Conservation (phyloP, 371 early-diverging fungal genomes). For the Syncephalastrum monosporum region DNA sequence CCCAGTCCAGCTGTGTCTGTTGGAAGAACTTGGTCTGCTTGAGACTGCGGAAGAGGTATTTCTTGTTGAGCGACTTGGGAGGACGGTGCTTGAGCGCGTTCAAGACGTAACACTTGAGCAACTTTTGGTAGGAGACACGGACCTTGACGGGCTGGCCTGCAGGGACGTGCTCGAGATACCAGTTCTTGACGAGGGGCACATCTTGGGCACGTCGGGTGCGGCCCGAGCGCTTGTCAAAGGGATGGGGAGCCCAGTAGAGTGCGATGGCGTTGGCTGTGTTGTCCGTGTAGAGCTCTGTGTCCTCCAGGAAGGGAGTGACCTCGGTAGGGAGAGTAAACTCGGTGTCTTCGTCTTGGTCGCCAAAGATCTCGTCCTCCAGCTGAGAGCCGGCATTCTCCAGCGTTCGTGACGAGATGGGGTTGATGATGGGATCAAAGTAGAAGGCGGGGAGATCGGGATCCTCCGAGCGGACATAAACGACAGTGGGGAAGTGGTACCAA, state of each 20-base stretch:
- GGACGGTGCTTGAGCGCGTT: constrained; percentile 86
- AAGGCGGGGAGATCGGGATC: constrained; percentile 97
- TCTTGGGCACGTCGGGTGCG: constrained; percentile 93
- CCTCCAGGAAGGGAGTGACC: constrained; percentile 84
- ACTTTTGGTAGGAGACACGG: constrained; percentile 97
- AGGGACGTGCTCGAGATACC: constrained; percentile 97
- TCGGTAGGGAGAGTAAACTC: constrained; percentile 81
- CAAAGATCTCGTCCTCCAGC: constrained; percentile 88
- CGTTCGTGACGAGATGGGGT: constrained; percentile 90
- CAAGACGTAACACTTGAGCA: constrained; percentile 88
- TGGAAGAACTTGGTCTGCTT: constrained; percentile 98
- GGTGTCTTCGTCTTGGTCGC: constrained; percentile 69
- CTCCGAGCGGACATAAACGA: constrained; percentile 86
- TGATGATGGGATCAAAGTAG: constrained; percentile 95
- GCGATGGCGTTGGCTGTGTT: constrained; percentile 90
- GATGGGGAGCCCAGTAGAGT: constrained; percentile 97
- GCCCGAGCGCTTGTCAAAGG: constrained; percentile 93
- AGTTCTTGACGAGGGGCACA: constrained; percentile 93
- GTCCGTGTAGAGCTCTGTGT: constrained; percentile 82
- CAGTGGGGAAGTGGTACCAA: constrained; percentile 93
- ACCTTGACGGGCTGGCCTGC: constrained; percentile 95
- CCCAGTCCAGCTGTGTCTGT: constrained; percentile 97
- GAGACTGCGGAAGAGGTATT: constrained; percentile 92
- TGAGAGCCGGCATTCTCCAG: constrained; percentile 52
- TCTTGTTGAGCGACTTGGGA: constrained; percentile 88